These are phyloP conservation scores for Chlorella sp. DNA, from an alignment of 139 green algal genomes.

Conservation along the genomic window DNA sequence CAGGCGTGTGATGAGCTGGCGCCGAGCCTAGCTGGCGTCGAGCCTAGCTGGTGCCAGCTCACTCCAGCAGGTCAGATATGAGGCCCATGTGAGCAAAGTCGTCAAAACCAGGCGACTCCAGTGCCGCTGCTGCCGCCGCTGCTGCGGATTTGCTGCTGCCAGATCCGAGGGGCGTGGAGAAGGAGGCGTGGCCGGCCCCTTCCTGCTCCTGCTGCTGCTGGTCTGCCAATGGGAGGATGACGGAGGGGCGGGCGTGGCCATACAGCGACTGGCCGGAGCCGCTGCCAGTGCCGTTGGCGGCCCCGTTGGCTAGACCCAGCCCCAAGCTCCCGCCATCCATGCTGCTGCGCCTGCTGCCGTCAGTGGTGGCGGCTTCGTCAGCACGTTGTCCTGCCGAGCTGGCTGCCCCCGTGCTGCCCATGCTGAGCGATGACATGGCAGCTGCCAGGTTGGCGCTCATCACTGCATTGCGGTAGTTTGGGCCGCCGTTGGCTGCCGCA, in stretches of 20 bases:
- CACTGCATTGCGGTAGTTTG: not conserved
- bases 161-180: not conserved
- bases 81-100: constrained; percentile 70
- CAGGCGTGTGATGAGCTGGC: no score
- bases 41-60: not conserved
- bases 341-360: constrained; percentile 13
- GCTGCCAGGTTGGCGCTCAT: constrained; percentile 3
- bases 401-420: not conserved
- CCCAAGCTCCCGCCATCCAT: not conserved
- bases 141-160: not conserved
- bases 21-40: no score
- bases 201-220: not conserved
- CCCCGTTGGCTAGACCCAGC: not conserved
- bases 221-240: not conserved
- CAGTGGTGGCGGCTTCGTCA: not conserved
- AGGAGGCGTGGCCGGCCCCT: not conserved
- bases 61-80: constrained; percentile 83
- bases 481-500: not conserved
- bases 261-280: not conserved
- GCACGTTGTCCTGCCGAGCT: not conserved
- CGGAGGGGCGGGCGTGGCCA: not conserved
- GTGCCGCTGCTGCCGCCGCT: not conserved
- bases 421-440: not conserved
- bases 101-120: constrained; percentile 76
- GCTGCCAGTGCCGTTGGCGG: not conserved